Evolutionary conservation across 306 rosid species (phyloP), one percentile per base, ranked within the genome.

Genomic region (Dalbergia cultrata): DNA sequence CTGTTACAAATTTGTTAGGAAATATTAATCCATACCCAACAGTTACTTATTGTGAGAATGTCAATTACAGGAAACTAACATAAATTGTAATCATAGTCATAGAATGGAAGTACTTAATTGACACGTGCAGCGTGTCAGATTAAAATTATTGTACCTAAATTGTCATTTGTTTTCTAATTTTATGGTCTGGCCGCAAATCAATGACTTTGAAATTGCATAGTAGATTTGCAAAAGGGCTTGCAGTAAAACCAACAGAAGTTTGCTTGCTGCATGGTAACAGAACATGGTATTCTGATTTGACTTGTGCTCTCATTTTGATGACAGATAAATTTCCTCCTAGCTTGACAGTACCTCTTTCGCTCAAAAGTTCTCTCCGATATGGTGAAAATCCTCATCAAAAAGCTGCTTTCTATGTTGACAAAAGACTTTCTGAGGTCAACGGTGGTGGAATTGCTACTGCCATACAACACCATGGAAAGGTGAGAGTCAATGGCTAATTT

Each of bases 361-460:
- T 88, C 18, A 87, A 88, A 85, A 91, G 93, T 86, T 74, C 85
- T 33, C 97, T 91, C 43, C 94, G 97, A 3, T 95, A 95, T 22
- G 97, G 99, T 82, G 99, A 95, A 93, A 95, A 95, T 90, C 97
- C 97, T 84, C 97, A 95, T 80, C 99, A 95, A 68, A 87, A 84
- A 73, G 94, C 95, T 80, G 97, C 99, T 11, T 85, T 95, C 79
- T 95, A 91, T 83, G 92, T 89, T 66, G 97, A 95, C 65, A 90
- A 84, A 89, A 89, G 92, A 41, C 91, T 95, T 80, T 80, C 94
- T 13, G 97, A 95, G 87, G 89, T 93, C 58, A 84, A 88, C 71
- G 79, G 91, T 70, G 99, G 99, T 82, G 99, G 97, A 69, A 93
- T 95, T 85, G 97, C 97, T 83, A 93, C 97, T 13, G 90, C 99